A percentile compares a stretch with the other conserved stretches of the same genome.
Evolutionary conservation across 169 alveolate genomes (phyloP).

Genomic region (Plasmodium coatneyi): DNA sequence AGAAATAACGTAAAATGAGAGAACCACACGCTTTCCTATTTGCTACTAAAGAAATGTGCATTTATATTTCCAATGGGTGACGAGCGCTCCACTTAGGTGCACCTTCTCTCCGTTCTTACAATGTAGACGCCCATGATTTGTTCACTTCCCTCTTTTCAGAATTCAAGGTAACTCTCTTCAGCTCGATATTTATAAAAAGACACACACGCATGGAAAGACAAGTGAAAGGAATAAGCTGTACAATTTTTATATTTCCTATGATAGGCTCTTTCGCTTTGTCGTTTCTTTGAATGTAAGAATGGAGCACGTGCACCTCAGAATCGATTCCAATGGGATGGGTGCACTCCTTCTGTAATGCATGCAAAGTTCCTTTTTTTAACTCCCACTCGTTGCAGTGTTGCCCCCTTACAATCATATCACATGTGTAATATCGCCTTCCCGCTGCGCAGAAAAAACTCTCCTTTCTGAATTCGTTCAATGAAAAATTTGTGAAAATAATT

Average conservation of each 20-base stretch:
- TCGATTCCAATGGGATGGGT: background rate
- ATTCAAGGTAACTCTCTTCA: slow-evolving; percentile 20
- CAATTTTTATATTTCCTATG: slow-evolving; percentile 36
- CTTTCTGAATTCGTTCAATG: slow-evolving; percentile 21
- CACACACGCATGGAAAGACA: background rate
- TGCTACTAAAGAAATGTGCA: background rate
- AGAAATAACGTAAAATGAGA: slow-evolving; percentile 5
- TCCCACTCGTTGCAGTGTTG: background rate
- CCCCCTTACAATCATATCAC: background rate
- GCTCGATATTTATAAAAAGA: slow-evolving; percentile 5
- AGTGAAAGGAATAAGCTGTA: slow-evolving; percentile 23
- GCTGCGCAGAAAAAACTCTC: slow-evolving; percentile 30
- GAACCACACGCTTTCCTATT: background rate
- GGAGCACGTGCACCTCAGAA: background rate
- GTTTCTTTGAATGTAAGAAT: slow-evolving; percentile 33
- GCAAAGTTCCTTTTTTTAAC: background rate
- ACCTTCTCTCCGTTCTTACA: background rate
- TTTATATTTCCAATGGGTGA: background rate
- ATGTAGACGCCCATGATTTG: background rate
- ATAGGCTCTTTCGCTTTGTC: slow-evolving; percentile 36
- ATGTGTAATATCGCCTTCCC: background rate
- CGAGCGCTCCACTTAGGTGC: background rate
- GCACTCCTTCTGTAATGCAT: background rate
- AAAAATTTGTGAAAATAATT: slow-evolving; percentile 43
- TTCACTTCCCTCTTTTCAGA: slow-evolving; percentile 12